Base-by-base conservation (phyloP, 331 rosid species). In the Malus hybrid region DNA sequence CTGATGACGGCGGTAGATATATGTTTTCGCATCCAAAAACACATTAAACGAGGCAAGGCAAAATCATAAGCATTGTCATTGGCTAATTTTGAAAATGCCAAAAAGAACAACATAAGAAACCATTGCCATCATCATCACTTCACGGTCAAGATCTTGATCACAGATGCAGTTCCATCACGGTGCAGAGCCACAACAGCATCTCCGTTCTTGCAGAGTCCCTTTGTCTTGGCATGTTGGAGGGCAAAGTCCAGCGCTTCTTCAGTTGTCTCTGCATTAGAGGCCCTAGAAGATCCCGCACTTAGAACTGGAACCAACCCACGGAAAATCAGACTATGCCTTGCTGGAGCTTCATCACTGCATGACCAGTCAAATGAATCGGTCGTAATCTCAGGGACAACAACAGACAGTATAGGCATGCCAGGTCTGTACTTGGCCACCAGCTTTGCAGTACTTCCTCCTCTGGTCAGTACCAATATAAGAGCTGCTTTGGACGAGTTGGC, bases 351-450 rank as follows among this genome's bases (percentile, higher is more conserved):
- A 73, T 94, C 97, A 65, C 99, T 94, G 90, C 99, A 94, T 5
- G 92, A 88, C 96, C 95, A 94, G 72, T 94, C 95, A 69, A 94
- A 94, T n/a, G 85, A 80, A 78, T 94, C 95, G 1, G 93, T 94
- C 87, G 76, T 90, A 18, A 94, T 86, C 85, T 94, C 99, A 12
- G 99, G 99, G 84, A 94, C 99, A 61, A 94, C 97, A 7, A 91
- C 96, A 24, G 99, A 94, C 77, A 94, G 90, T 74, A 94, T 91
- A 10, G 98, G 98, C 93, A 89, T 91, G 76, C 93, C 96, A 28
- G 98, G 95, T 81, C 98, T 86, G 79, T 94, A 94, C 89, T 94
- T 94, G 74, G 98, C 98, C 86, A 94, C 98, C 74, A 91, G 84
- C 80, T 91, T 94, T 75, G 98, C 97, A 55, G 97, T 90, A 73